These are phyloP conservation scores for Botrytis sinoallii DNA, from an alignment of 2,329 filamentous ascomycete genomes.

Conservation along the genomic window DNA sequence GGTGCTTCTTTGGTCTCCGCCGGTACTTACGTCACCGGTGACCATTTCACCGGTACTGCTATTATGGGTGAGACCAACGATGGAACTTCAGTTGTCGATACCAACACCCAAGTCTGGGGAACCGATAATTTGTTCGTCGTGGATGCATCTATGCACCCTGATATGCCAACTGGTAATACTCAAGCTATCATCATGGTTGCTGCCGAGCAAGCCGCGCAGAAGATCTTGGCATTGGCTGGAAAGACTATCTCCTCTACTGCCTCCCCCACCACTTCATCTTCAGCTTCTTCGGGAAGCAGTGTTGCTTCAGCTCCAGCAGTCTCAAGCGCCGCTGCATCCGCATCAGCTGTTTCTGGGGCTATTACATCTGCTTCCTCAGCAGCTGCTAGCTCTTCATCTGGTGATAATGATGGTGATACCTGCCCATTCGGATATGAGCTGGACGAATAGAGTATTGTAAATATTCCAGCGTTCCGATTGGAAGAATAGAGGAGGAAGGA, in stretches of 20 bases:
- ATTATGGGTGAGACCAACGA: slow-evolving; percentile 50
- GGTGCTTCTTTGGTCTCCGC: background rate
- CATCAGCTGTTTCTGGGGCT: background rate
- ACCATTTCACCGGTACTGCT: slow-evolving; percentile 25
- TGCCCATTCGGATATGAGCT: slow-evolving; percentile 13
- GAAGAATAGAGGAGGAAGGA: background rate
- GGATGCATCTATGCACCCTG: slow-evolving; percentile 65
- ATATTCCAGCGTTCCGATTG: background rate
- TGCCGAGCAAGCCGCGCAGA: slow-evolving; percentile 59
- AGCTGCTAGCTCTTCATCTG: background rate
- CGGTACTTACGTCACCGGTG: background rate
- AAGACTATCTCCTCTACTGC: background rate
- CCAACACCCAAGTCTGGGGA: slow-evolving; percentile 60
- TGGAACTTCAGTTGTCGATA: slow-evolving; percentile 58
- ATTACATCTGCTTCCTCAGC: background rate
- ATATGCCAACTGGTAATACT: slow-evolving; percentile 65
- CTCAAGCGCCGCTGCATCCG: background rate
- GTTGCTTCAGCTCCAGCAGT: background rate
- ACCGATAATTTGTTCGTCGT: slow-evolving; percentile 67
- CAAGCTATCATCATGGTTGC: slow-evolving; percentile 61
- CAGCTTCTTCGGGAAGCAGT: background rate
- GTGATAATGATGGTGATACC: background rate
- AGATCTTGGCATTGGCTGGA: slow-evolving; percentile 45
- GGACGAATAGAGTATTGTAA: background rate
- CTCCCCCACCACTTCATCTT: background rate